Percentiles rank a stretch among this genome's conserved stretches.
Conservation (phyloP, 139 green algal genomes). For the Cymbomonas tetramitiformis region DNA sequence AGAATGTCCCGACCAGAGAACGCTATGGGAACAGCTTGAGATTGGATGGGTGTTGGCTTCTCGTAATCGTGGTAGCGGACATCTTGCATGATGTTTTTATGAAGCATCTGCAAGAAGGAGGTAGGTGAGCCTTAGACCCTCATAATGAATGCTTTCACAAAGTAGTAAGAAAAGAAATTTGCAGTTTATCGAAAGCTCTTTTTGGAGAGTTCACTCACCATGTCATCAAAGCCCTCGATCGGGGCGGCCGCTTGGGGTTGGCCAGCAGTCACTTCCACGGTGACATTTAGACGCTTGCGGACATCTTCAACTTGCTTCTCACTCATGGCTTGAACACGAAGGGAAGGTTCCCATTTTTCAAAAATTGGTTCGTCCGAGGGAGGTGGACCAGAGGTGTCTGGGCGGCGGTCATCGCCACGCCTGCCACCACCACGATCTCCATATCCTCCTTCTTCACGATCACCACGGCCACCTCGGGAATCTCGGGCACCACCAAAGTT, state of each 20-base stretch:
- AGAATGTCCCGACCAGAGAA: constrained; percentile 33
- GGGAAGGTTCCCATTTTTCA: constrained; percentile 32
- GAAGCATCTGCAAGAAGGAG: no score
- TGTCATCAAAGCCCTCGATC: constrained; percentile 62
- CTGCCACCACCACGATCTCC: not conserved
- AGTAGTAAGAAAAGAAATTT: constrained; percentile 35
- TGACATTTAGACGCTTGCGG: constrained; percentile 47
- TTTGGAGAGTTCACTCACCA: constrained; percentile 38
- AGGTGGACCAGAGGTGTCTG: not conserved
- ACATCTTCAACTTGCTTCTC: constrained; percentile 48
- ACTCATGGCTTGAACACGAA: constrained; percentile 40
- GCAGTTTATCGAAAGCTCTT: not conserved
- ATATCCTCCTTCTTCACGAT: not conserved
- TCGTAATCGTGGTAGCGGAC: constrained; percentile 66
- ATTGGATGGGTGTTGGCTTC: constrained; percentile 50
- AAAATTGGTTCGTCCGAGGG: no score
- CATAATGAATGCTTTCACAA: no score
- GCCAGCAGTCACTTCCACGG: constrained; percentile 33
- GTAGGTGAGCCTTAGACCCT: no score
- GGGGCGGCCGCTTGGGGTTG: constrained; percentile 27
- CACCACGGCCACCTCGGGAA: not conserved
- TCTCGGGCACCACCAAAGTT: not conserved
- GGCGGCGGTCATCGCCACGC: not conserved
- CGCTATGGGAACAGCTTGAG: constrained; percentile 37
- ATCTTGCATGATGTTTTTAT: constrained; percentile 57